A percentile compares a stretch with the other conserved stretches of the same genome.
phyloP scores from a whole-genome alignment of 768 basidiomycete genomes.

The Podaxis sp. region DNA sequence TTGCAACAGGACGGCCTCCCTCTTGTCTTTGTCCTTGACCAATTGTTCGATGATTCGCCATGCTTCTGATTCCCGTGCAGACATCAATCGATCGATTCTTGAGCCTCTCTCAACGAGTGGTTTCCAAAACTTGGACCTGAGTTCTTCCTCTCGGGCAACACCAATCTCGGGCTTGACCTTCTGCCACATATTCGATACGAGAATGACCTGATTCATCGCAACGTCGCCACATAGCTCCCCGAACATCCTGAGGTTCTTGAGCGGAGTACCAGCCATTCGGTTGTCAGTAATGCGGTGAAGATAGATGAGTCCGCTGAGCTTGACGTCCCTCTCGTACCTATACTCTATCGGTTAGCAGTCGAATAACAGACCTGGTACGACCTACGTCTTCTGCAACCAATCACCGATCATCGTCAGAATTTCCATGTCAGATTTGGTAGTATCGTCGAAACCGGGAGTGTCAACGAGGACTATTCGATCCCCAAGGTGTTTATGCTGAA shows the following conservation, averaged over 20 bases:
- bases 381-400: constrained; percentile 15
- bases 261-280: constrained; percentile 2
- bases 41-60: constrained; percentile 20
- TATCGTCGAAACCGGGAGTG: constrained; percentile 32
- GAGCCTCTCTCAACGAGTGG: constrained; percentile 39
- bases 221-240: constrained; percentile 20
- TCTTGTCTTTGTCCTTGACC: constrained; percentile 8
- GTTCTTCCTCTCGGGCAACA: constrained; percentile 21
- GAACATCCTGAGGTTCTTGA: constrained; percentile 27
- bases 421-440: constrained; percentile 17
- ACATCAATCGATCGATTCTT: constrained; percentile 19
- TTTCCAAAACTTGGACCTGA: constrained; percentile 40
- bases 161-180: constrained; percentile 19
- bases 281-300: constrained; percentile 12
- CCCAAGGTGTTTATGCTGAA: constrained; percentile 16
- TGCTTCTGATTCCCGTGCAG: constrained; percentile 17
- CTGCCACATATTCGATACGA: constrained; percentile 39
- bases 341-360: not conserved
- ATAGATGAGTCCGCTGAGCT: constrained; percentile 12
- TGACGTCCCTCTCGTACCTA: not conserved
- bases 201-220: constrained; percentile 24
- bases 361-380: not conserved
- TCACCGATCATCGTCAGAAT: constrained; percentile 11
- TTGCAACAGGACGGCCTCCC: constrained; percentile 20
- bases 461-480: constrained; percentile 34